These are phyloP conservation scores for Pulicaria dysenterica DNA, from an alignment of 129 eudicot species.

Conservation along the genomic window DNA sequence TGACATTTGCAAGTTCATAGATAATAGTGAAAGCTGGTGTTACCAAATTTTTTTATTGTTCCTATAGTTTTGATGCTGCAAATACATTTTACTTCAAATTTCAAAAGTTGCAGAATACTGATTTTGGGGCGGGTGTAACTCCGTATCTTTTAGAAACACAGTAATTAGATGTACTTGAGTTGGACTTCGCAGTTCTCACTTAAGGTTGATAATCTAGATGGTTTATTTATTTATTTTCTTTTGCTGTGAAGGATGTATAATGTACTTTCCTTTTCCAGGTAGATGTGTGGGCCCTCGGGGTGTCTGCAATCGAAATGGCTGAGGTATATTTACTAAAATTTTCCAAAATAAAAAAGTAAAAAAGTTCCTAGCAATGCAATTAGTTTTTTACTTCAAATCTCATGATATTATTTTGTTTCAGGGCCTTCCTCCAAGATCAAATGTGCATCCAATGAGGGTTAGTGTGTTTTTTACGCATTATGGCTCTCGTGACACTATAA, in stretches of 20 bases:
- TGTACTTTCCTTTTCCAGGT: constrained; percentile 54
- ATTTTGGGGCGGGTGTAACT: constrained; percentile 3
- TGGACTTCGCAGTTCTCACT: constrained; percentile 21
- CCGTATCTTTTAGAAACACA: constrained; percentile 21
- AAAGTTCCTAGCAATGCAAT: background rate
- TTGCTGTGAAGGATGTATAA: constrained; percentile 9
- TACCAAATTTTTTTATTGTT: background rate
- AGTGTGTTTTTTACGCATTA: constrained; percentile 37
- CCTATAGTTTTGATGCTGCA: constrained; percentile 19
- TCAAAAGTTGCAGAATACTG: background rate
- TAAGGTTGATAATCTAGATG: constrained; percentile 12
- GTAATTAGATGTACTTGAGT: constrained; percentile 20
- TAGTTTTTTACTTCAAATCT: constrained; percentile 8
- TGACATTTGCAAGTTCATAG: constrained; percentile 21
- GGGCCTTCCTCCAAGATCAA: constrained; percentile 98
- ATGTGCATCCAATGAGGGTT: constrained; percentile 98
- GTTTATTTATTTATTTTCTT: constrained; percentile 12
- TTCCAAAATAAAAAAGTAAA: background rate
- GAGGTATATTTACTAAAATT: constrained; percentile 54
- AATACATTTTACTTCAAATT: background rate
- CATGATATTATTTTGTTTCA: constrained; percentile 35
- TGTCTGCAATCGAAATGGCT: constrained; percentile 98
- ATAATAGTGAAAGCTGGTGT: constrained; percentile 19
- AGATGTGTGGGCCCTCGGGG: constrained; percentile 99
- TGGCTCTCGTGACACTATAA: constrained; percentile 22